Percentiles rank a stretch among this genome's conserved stretches.
phyloP scores from a whole-genome alignment of 2,329 filamentous ascomycete genomes.

The Zymoseptoria pseudotritici region DNA sequence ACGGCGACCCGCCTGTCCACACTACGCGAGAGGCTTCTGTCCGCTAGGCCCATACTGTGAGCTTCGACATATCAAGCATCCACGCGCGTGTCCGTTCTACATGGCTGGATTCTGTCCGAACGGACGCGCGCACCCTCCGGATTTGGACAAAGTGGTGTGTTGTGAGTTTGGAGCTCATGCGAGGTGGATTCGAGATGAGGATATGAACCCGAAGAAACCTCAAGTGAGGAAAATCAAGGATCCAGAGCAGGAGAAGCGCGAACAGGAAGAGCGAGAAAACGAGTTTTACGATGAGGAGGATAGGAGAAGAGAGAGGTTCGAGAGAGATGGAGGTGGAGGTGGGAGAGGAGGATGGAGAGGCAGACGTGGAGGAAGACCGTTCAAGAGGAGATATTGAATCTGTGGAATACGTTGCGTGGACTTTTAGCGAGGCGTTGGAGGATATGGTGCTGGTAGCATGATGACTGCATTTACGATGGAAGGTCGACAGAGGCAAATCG shows the following conservation, averaged over 20 bases:
- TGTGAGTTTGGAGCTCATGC: constrained; percentile 81
- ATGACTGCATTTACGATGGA: neutral
- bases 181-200: constrained; percentile 61
- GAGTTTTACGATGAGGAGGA: constrained; percentile 48
- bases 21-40: constrained; percentile 89
- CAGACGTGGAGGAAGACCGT: constrained; percentile 40
- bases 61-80: constrained; percentile 77
- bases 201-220: constrained; percentile 49
- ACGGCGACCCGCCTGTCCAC: constrained; percentile 63
- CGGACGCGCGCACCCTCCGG: constrained; percentile 40
- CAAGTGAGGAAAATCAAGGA: constrained; percentile 62
- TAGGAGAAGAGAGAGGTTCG: constrained; percentile 33
- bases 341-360: constrained; percentile 35
- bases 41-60: constrained; percentile 79
- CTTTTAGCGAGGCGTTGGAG: constrained; percentile 1
- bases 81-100: constrained; percentile 72
- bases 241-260: constrained; percentile 58
- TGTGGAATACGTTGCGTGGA: neutral
- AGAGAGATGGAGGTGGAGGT: constrained; percentile 40
- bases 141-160: constrained; percentile 33
- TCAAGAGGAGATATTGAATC: constrained; percentile 6
- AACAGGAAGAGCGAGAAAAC: constrained; percentile 51
- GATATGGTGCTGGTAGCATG: neutral
- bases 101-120: constrained; percentile 93
- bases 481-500: neutral